These are phyloP conservation scores for Fusarium lateritium DNA, from an alignment of 2,329 filamentous ascomycete species.

Conservation along the genomic window DNA sequence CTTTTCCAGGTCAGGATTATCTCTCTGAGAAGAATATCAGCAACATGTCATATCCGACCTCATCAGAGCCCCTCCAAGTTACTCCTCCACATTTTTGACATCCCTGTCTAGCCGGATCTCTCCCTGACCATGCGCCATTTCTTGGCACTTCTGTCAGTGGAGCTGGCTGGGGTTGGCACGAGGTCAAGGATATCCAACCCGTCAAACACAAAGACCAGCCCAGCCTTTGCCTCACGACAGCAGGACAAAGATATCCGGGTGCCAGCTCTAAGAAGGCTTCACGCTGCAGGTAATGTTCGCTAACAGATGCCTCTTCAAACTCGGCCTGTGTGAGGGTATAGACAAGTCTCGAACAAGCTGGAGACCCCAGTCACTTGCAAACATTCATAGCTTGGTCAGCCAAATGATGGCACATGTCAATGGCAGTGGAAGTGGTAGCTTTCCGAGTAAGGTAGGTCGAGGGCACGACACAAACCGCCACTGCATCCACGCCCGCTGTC, in stretches of 20 bases:
- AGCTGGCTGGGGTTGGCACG: slow-evolving; percentile 32
- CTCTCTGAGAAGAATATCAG: slow-evolving; percentile 5
- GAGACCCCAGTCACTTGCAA: neutral
- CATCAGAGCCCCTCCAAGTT: slow-evolving; percentile 7
- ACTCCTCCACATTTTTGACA: slow-evolving; percentile 40
- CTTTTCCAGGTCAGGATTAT: slow-evolving; percentile 4
- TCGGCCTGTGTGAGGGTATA: neutral
- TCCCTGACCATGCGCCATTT: slow-evolving; percentile 43
- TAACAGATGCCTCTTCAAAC: slow-evolving; percentile 9
- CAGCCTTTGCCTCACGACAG: slow-evolving; percentile 7
- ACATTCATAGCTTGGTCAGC: slow-evolving; percentile 29
- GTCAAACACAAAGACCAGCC: slow-evolving; percentile 17
- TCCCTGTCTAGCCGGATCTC: slow-evolving; percentile 46
- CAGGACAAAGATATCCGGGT: slow-evolving; percentile 4
- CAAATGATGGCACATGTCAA: slow-evolving; percentile 36
- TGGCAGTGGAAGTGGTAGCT: slow-evolving; percentile 14
- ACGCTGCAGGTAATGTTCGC: neutral
- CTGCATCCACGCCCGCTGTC: slow-evolving; percentile 27
- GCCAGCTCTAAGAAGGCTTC: neutral
- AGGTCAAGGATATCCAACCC: slow-evolving; percentile 27
- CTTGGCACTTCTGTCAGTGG: slow-evolving; percentile 41
- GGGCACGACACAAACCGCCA: slow-evolving; percentile 19
- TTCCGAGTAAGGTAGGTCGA: slow-evolving; percentile 21
- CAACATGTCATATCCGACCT: slow-evolving; percentile 1
- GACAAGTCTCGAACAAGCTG: slow-evolving; percentile 3